Evolutionary conservation across 2,329 filamentous ascomycete genomes (phyloP).

Genomic region (Pestalotiopsis sp.): DNA sequence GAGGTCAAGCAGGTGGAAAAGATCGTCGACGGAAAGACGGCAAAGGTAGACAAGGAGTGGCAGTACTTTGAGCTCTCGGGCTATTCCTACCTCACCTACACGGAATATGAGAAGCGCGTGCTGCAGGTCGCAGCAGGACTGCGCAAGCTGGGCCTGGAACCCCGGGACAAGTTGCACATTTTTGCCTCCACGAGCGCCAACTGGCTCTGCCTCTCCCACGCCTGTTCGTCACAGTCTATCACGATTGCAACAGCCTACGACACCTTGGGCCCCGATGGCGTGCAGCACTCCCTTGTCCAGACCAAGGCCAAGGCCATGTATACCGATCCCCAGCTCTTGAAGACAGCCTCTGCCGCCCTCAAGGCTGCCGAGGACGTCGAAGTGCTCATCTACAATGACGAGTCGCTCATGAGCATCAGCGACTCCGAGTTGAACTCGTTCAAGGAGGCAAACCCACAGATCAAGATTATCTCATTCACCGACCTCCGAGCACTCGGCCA

Average conservation of each 20-base stretch:
- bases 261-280: constrained; percentile 80
- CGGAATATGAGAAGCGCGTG: constrained; percentile 72
- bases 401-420: constrained; percentile 49
- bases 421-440: constrained; percentile 55
- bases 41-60: constrained; percentile 88
- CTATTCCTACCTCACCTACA: constrained; percentile 76
- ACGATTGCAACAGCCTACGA: constrained; percentile 95
- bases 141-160: constrained; percentile 69
- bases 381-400: constrained; percentile 63
- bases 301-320: constrained; percentile 83
- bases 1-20: constrained; percentile 92
- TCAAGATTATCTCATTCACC: constrained; percentile 54
- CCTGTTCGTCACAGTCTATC: constrained; percentile 78
- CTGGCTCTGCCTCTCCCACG: constrained; percentile 83
- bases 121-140: constrained; percentile 72
- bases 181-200: constrained; percentile 82
- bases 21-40: constrained; percentile 76
- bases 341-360: constrained; percentile 57
- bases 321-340: constrained; percentile 76
- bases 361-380: constrained; percentile 57
- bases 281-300: constrained; percentile 83
- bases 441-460: constrained; percentile 53
- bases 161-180: constrained; percentile 71
- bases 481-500: constrained; percentile 59
- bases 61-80: constrained; percentile 81